These are phyloP conservation scores for Trametes cinnabarina DNA, from an alignment of 768 basidiomycete species.

Conservation along the genomic window DNA sequence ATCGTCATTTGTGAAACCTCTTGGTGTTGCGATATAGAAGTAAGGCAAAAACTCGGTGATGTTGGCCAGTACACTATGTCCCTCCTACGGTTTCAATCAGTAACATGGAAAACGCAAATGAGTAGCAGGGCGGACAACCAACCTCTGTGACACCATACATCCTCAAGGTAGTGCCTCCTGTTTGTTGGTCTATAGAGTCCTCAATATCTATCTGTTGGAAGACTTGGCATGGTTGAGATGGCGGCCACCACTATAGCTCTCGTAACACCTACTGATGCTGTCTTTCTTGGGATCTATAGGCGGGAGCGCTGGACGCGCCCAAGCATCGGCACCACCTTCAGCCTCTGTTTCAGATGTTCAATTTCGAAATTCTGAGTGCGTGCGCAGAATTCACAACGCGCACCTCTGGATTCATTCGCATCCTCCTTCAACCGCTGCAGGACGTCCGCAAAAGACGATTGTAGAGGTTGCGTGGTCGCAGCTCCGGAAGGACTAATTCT, in stretches of 20 bases:
- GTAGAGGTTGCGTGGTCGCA: constrained; percentile 21
- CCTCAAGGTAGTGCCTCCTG: constrained; percentile 48
- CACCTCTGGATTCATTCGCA: constrained; percentile 26
- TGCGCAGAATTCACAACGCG: not conserved
- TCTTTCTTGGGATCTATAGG: constrained; percentile 59
- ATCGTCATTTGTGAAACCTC: constrained; percentile 75
- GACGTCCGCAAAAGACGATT: constrained; percentile 40
- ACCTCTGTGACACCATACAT: constrained; percentile 94
- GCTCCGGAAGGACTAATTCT: constrained; percentile 26
- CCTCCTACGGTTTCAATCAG: constrained; percentile 45
- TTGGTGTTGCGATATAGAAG: constrained; percentile 87
- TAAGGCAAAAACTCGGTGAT: constrained; percentile 87
- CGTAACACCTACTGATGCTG: constrained; percentile 54
- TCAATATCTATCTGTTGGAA: constrained; percentile 98
- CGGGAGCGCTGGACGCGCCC: constrained; percentile 63
- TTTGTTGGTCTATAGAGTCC: constrained; percentile 47
- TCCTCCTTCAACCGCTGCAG: constrained; percentile 37
- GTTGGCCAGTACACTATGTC: constrained; percentile 85
- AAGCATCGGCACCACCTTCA: constrained; percentile 76
- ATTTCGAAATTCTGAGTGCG: not conserved
- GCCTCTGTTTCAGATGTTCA: constrained; percentile 44
- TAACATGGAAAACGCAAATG: not conserved
- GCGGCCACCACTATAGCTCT: not conserved
- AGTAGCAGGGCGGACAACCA: not conserved
- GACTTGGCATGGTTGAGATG: constrained; percentile 42